Conservation (phyloP, 2,329 filamentous ascomycete species). For the Periconia sp. region DNA sequence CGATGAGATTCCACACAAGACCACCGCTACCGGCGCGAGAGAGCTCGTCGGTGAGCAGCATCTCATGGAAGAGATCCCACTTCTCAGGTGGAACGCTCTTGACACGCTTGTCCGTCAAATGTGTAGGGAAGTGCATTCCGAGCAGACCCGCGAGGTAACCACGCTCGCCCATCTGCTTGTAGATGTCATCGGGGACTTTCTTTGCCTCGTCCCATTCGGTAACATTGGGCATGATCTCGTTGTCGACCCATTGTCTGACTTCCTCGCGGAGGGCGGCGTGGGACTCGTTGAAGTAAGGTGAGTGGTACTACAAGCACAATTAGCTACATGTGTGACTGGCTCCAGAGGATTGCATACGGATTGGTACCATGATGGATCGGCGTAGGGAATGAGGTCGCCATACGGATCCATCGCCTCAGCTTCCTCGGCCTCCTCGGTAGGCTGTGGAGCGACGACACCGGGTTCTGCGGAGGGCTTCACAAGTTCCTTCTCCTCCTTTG, state of each 20-base stretch:
- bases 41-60: constrained; percentile 93
- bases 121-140: constrained; percentile 78
- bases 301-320: constrained; percentile 73
- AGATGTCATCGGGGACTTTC: constrained; percentile 84
- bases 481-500: constrained; percentile 54
- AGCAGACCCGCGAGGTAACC: constrained; percentile 94
- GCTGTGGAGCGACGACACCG: constrained; percentile 54
- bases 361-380: constrained; percentile 94
- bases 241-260: constrained; percentile 89
- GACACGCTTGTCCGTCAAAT: constrained; percentile 74
- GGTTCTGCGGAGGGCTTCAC: constrained; percentile 66
- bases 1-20: constrained; percentile 95
- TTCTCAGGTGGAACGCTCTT: constrained; percentile 82
- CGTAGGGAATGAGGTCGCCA: constrained; percentile 87
- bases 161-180: constrained; percentile 92
- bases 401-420: constrained; percentile 81
- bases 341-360: constrained; percentile 64
- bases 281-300: constrained; percentile 93
- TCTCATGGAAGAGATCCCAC: constrained; percentile 98
- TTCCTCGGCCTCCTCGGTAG: constrained; percentile 55
- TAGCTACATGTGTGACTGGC: neutral
- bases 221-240: constrained; percentile 87
- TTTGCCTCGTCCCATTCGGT: constrained; percentile 97
- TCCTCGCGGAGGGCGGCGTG: constrained; percentile 91
- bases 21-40: constrained; percentile 88